Base-by-base conservation (phyloP, 179 eudicot species). In the Pouteria campechiana region DNA sequence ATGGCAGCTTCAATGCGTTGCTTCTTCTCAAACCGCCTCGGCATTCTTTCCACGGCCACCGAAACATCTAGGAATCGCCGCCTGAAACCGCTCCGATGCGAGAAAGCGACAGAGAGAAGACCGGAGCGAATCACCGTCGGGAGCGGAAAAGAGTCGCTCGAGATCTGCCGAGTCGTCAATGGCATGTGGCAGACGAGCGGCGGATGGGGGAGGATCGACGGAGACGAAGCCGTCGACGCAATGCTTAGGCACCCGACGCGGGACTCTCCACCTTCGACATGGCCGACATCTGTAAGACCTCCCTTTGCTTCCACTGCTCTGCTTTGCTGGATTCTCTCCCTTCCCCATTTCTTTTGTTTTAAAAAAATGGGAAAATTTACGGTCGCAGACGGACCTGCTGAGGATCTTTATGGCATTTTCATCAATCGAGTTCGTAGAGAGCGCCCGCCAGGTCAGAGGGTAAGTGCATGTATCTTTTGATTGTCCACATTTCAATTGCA, bases 131-230 rank as follows among this genome's bases (percentile, higher is more conserved):
- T 69, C 13, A 71, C 58, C 31, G 52, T 85, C 41, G 58, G 53
- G 46, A 64, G 78, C 38, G 83, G 86, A 2, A 61, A 70, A 19
- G 93, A 86, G 55, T 68, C 78, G 23, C 30, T 86, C 44, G 80
- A 79, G 20, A 74, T 86, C 51, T 76, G 81, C 75, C 52, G 95
- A 54, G 90, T 90, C 1, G 52, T 90, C 48, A 90, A 90, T 21
- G 98, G 95, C 8, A 81, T 85, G 95, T 90, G 98, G 98, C 98
- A 90, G 58, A 85, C 95, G 1, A 90, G 98, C 49, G 98, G 98
- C n/a, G 94, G 95, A 2, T 86, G 98, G 98, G 98, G 98, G 11
- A 50, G 75, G 31, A 86, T 90, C 15, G 94, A 90, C 49, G 70
- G 93, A 11, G 59, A 72, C 57, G 72, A 68, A 54, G 98, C 95